These are phyloP conservation scores for Fusarium sublunatum DNA, from an alignment of 2,329 filamentous ascomycete genomes.

Conservation along the genomic window DNA sequence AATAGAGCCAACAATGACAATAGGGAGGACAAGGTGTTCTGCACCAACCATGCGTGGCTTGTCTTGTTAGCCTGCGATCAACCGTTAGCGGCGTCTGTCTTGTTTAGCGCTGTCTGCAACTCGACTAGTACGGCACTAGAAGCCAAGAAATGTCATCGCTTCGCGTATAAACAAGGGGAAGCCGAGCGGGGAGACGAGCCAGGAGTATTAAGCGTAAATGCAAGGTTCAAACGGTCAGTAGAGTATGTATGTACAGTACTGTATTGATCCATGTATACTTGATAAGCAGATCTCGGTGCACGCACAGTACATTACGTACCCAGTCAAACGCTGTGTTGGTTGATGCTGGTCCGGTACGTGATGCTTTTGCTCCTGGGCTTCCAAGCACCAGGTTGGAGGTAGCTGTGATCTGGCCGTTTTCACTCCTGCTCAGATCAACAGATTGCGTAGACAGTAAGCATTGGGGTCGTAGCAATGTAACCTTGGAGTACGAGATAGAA, in stretches of 20 bases:
- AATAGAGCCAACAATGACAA: slow-evolving; percentile 28
- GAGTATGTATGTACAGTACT: no score
- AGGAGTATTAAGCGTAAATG: neutral
- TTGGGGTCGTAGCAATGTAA: slow-evolving; percentile 12
- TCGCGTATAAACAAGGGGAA: slow-evolving; percentile 7
- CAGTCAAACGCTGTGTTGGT: slow-evolving; percentile 7
- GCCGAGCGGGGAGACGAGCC: slow-evolving; percentile 2
- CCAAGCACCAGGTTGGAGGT: neutral
- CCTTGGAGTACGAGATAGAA: neutral
- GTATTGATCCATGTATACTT: no score
- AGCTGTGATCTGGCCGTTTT: neutral
- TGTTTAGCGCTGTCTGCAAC: slow-evolving; percentile 15
- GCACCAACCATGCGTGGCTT: slow-evolving; percentile 25
- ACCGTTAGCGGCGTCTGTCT: slow-evolving; percentile 18
- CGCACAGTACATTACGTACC: neutral
- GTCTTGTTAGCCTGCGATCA: slow-evolving; percentile 15
- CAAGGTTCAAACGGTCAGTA: no score
- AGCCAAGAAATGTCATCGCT: slow-evolving; percentile 1
- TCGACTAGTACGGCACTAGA: slow-evolving; percentile 10
- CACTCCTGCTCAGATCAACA: slow-evolving; percentile 2
- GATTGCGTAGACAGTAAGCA: neutral
- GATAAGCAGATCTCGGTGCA: no score
- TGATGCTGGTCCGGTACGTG: neutral
- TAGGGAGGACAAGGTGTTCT: slow-evolving; percentile 34
- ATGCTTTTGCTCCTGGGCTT: neutral